Evolutionary conservation across 176 grass and related monocot species (phyloP).

Genomic region (Alopecurus myosuroides): DNA sequence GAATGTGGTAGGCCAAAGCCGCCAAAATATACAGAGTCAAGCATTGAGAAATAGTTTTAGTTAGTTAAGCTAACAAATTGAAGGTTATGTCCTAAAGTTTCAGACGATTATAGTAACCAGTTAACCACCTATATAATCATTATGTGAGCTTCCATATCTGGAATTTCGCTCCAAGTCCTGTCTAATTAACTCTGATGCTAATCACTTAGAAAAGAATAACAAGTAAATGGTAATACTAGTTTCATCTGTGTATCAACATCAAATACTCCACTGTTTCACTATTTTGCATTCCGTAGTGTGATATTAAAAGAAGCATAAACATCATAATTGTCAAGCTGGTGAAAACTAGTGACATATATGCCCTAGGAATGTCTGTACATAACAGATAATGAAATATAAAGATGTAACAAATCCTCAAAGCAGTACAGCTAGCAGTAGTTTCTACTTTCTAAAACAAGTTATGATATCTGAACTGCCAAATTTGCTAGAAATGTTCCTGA

Average conservation of each 20-base stretch:
- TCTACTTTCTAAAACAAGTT: constrained; percentile 7
- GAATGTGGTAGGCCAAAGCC: not conserved
- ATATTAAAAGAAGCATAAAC: not conserved
- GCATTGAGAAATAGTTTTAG: not conserved
- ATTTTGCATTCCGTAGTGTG: not conserved
- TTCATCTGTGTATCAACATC: not conserved
- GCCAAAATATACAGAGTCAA: constrained; percentile 6
- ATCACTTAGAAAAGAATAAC: not conserved
- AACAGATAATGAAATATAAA: constrained; percentile 7
- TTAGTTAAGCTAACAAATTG: not conserved
- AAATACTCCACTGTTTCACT: not conserved
- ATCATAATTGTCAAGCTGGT: not conserved
- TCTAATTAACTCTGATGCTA: not conserved
- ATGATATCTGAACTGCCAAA: not conserved
- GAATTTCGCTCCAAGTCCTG: not conserved
- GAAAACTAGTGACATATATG: not conserved
- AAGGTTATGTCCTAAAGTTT: not conserved
- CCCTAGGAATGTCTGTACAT: not conserved
- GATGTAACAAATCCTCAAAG: constrained; percentile 6
- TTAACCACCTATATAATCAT: not conserved
- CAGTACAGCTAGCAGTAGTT: not conserved
- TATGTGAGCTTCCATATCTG: not conserved
- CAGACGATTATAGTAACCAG: not conserved
- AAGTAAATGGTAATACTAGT: not conserved
- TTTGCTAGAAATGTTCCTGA: not conserved